Evolutionary conservation across 148 eudicot genomes (phyloP).

Genomic region (Rheum nobile): DNA sequence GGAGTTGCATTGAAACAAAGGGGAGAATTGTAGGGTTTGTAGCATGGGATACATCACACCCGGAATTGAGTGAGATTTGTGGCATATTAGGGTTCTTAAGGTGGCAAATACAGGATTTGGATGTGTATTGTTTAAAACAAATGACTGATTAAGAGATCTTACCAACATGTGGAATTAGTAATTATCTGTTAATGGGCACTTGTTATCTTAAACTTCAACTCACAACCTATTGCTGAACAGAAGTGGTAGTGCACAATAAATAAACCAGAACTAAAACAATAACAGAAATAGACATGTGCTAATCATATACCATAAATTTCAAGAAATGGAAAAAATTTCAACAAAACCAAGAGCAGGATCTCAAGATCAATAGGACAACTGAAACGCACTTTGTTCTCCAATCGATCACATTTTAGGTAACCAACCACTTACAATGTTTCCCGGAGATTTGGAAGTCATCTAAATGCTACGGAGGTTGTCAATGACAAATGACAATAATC

Average conservation of each 20-base stretch:
- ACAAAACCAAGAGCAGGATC: constrained; percentile 1
- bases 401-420: neutral
- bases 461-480: constrained; percentile 5
- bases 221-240: neutral
- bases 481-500: constrained; percentile 6
- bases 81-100: constrained; percentile 15
- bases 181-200: neutral
- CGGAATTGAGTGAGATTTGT: constrained; percentile 13
- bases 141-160: neutral
- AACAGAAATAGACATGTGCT: neutral
- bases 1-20: constrained; percentile 44
- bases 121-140: neutral
- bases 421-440: neutral
- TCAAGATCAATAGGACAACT: neutral
- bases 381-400: constrained; percentile 4
- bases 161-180: neutral
- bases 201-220: neutral
- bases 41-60: constrained; percentile 33
- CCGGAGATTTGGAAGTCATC: neutral
- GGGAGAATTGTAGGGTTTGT: constrained; percentile 35
- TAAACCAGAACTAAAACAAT: neutral
- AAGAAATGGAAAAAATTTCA: neutral
- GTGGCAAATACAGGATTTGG: constrained; percentile 13
- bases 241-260: neutral
- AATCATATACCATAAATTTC: neutral